Percentiles rank a stretch among this genome's conserved stretches.
Evolutionary conservation across 2,329 filamentous ascomycete genomes (phyloP).

Genomic region (Blastomyces silverae): DNA sequence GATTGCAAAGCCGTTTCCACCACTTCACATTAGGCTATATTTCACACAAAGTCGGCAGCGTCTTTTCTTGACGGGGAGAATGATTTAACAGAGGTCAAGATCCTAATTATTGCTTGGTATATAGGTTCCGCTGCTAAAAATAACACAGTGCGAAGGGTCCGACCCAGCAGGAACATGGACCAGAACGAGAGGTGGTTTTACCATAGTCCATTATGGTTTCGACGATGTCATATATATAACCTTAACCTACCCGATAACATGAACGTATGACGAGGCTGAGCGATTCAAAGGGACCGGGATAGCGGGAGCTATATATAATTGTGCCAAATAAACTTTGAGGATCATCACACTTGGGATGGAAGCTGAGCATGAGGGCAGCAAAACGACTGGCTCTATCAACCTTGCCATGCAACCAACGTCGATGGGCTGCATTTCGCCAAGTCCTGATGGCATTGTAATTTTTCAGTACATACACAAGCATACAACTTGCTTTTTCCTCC

Average conservation of each 20-base stretch:
- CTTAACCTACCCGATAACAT: not conserved
- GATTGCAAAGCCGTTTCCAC: not conserved
- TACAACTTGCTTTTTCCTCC: not conserved
- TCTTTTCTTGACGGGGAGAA: not conserved
- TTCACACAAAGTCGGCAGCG: no score
- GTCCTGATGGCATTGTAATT: not conserved
- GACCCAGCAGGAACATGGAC: not conserved
- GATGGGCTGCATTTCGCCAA: not conserved
- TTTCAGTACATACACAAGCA: not conserved
- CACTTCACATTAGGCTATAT: not conserved
- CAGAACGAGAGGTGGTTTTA: not conserved
- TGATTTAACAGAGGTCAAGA: not conserved
- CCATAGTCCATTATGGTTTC: not conserved
- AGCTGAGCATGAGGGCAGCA: not conserved
- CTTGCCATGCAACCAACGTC: not conserved
- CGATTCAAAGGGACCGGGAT: not conserved
- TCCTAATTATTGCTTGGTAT: not conserved
- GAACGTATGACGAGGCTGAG: not conserved
- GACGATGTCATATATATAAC: conserved; percentile 8
- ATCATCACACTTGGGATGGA: not conserved
- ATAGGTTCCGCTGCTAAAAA: not conserved
- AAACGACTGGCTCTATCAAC: not conserved
- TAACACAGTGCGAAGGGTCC: not conserved
- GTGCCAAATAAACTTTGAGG: not conserved
- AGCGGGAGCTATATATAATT: not conserved